phyloP scores from a whole-genome alignment of 768 basidiomycete genomes.

The Serendipita indica region DNA sequence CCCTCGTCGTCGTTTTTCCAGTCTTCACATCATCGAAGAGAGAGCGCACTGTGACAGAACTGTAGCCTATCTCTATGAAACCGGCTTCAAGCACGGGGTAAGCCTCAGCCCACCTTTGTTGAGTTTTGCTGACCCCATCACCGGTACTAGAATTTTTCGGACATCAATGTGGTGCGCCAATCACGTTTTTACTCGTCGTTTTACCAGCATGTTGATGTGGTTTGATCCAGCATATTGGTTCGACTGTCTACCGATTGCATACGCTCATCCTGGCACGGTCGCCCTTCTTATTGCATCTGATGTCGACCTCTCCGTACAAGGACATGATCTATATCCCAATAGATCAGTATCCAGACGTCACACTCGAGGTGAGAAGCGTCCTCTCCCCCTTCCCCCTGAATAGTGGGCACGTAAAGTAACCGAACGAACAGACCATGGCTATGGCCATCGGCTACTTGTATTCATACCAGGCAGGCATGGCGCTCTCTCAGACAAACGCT shows the following conservation, averaged over 20 bases:
- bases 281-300: conserved; percentile 74
- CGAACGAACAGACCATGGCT: conserved; percentile 4
- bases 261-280: conserved; percentile 78
- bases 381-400: background rate
- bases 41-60: background rate
- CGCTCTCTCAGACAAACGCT: conserved; percentile 64
- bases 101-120: background rate
- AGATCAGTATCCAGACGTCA: conserved; percentile 67
- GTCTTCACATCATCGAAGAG: background rate
- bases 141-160: background rate
- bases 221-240: conserved; percentile 14
- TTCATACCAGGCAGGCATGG: conserved; percentile 51
- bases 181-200: background rate
- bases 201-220: conserved; percentile 2
- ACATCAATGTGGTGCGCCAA: conserved; percentile 6
- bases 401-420: conserved; percentile 14
- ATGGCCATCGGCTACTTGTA: conserved; percentile 69
- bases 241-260: conserved; percentile 47
- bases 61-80: conserved; percentile 4
- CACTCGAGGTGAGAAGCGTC: conserved; percentile 51
- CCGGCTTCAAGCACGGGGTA: conserved; percentile 3
- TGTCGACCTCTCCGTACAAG: conserved; percentile 65
- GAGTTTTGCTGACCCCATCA: background rate
- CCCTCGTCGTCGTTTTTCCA: background rate
- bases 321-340: conserved; percentile 60